Evolutionary conservation across 257 asterid genomes (phyloP).

Genomic region (Cruciata laevipes): DNA sequence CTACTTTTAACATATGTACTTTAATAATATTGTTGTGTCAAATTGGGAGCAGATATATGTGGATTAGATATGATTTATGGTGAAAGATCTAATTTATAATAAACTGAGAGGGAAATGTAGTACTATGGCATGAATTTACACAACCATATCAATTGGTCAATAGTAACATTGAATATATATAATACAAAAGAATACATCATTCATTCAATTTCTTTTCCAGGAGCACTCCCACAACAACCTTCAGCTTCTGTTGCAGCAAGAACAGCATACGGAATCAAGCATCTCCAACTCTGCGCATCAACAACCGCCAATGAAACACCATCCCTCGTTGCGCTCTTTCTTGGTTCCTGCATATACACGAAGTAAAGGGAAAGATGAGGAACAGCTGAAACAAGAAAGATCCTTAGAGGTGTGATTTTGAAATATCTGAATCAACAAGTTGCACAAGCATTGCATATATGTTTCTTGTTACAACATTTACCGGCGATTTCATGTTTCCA

Average conservation of each 20-base stretch:
- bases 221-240: not conserved
- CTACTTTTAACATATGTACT: too few species aligned
- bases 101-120: not conserved
- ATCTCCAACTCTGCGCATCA: slow-evolving; percentile 1
- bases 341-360: not conserved
- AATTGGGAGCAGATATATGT: too few species aligned
- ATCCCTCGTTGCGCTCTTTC: not conserved
- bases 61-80: too few species aligned
- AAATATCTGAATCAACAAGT: not conserved
- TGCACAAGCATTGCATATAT: not conserved
- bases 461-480: not conserved
- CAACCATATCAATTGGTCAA: not conserved
- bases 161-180: not conserved
- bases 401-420: not conserved
- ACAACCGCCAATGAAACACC: not conserved
- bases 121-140: not conserved
- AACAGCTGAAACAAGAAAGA: not conserved
- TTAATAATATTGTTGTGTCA: too few species aligned
- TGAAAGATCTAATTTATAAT: too few species aligned
- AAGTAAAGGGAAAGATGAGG: not conserved
- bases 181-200: not conserved
- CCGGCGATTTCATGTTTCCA: not conserved
- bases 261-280: not conserved
- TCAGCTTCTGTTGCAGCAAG: not conserved
- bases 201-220: not conserved